Percentiles rank a stretch among this genome's conserved stretches.
Evolutionary conservation across 2,329 filamentous ascomycete species (phyloP).

Genomic region (Claviceps sp.): DNA sequence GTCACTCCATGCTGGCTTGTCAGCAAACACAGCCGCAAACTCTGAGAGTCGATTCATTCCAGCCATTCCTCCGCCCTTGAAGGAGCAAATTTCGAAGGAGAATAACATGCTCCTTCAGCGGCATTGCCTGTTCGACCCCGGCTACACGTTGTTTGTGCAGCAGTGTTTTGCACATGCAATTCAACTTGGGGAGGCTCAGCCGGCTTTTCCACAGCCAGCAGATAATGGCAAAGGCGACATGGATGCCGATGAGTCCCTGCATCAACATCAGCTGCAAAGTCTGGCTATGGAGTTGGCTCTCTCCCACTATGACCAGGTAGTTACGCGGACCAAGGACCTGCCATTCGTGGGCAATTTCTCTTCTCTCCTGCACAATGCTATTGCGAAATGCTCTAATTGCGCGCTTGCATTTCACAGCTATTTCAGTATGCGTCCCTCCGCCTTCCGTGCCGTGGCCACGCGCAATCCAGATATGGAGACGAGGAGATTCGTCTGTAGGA

Average conservation of each 20-base stretch:
- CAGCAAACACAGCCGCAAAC: not conserved
- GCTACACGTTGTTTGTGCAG: conserved; percentile 54
- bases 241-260: conserved; percentile 1
- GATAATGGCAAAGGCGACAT: conserved; percentile 1
- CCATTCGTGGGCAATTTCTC: conserved; percentile 47
- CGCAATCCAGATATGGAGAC: conserved; percentile 43
- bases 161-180: conserved; percentile 46
- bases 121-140: conserved; percentile 66
- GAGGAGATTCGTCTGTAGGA: conserved; percentile 35
- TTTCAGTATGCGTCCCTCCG: conserved; percentile 38
- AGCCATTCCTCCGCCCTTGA: conserved; percentile 29
- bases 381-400: conserved; percentile 36
- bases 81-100: conserved; percentile 51
- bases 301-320: conserved; percentile 61
- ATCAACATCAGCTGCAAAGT: conserved; percentile 25
- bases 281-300: conserved; percentile 42
- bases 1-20: conserved; percentile 32
- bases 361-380: conserved; percentile 32
- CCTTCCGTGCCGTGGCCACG: conserved; percentile 52
- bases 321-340: conserved; percentile 56
- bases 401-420: conserved; percentile 49
- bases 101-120: conserved; percentile 63
- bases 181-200: conserved; percentile 23
- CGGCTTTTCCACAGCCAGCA: not conserved
- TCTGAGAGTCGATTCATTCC: conserved; percentile 22